phyloP scores from a whole-genome alignment of 2,329 filamentous ascomycete species.

The Xylaria sp. region DNA sequence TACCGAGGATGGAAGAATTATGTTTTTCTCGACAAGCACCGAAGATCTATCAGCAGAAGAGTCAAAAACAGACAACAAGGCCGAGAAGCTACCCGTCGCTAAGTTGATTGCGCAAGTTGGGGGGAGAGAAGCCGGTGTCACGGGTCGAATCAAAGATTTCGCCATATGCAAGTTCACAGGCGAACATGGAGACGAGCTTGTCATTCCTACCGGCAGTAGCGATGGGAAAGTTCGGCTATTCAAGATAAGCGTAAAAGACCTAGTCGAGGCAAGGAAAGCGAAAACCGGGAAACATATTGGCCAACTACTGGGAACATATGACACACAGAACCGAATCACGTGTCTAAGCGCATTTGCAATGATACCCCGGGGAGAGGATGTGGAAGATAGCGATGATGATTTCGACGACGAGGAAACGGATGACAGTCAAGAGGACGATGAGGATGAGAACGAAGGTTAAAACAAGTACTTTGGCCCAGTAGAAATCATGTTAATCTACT shows the following conservation, averaged over 20 bases:
- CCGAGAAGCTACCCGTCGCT: slow-evolving; percentile 62
- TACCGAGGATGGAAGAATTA: slow-evolving; percentile 87
- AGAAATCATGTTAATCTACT: slow-evolving; percentile 13
- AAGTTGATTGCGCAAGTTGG: slow-evolving; percentile 81
- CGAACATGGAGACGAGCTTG: slow-evolving; percentile 54
- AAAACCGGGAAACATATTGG: slow-evolving; percentile 60
- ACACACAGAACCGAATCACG: slow-evolving; percentile 89
- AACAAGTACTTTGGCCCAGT: slow-evolving; percentile 4
- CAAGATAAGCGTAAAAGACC: slow-evolving; percentile 62
- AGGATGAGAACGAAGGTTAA: slow-evolving; percentile 30
- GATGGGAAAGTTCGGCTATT: slow-evolving; percentile 88
- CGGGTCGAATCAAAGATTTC: slow-evolving; percentile 88
- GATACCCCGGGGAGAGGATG: slow-evolving; percentile 72
- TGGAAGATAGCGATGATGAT: slow-evolving; percentile 65
- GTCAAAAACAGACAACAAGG: slow-evolving; percentile 55
- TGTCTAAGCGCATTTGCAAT: slow-evolving; percentile 89
- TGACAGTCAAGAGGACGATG: slow-evolving; percentile 35
- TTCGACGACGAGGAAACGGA: slow-evolving; percentile 44
- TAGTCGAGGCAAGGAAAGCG: slow-evolving; percentile 48
- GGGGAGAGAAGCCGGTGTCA: slow-evolving; percentile 73
- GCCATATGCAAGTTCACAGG: slow-evolving; percentile 63
- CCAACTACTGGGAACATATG: slow-evolving; percentile 77
- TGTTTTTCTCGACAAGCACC: slow-evolving; percentile 79
- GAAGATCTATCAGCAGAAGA: slow-evolving; percentile 55
- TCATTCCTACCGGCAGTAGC: slow-evolving; percentile 81